phyloP scores from a whole-genome alignment of 179 eudicot species.

The Gypsophila paniculata region DNA sequence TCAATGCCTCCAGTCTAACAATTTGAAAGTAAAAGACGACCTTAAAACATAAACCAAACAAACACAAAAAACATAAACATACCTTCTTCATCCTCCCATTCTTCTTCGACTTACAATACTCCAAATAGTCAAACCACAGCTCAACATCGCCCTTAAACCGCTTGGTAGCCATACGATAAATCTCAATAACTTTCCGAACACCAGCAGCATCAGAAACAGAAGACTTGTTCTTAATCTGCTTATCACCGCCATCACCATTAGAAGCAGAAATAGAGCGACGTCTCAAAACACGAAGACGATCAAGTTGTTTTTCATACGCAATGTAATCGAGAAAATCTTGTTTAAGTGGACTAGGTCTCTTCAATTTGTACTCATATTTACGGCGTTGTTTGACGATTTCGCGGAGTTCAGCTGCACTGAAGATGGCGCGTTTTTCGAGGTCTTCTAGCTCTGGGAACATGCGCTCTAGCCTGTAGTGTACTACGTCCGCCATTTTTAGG shows the following conservation, averaged over 20 bases:
- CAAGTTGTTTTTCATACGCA: constrained; percentile 64
- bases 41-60: no score
- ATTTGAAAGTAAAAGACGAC: no score
- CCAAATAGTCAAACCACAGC: constrained; percentile 82
- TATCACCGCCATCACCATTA: constrained; percentile 20
- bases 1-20: no score
- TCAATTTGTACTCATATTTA: constrained; percentile 70
- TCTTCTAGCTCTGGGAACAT: constrained; percentile 81
- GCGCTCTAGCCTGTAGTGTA: constrained; percentile 68
- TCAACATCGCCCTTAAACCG: constrained; percentile 79
- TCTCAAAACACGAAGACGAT: constrained; percentile 51
- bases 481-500: constrained; percentile 74
- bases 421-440: constrained; percentile 60
- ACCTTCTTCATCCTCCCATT: constrained; percentile 88
- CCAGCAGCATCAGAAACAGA: constrained; percentile 60
- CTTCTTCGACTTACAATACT: constrained; percentile 56
- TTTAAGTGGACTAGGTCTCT: constrained; percentile 71
- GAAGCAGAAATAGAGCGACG: constrained; percentile 36
- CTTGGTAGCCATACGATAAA: constrained; percentile 57
- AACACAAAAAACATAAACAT: no score
- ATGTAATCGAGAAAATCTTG: constrained; percentile 59
- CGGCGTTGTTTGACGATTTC: constrained; percentile 61
- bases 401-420: constrained; percentile 51
- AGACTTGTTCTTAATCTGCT: constrained; percentile 36
- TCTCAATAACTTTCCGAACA: constrained; percentile 48